Evolutionary conservation across 2,329 filamentous ascomycete genomes (phyloP), one percentile per base, ranked within the genome.

Genomic region (Cladosporium velox): DNA sequence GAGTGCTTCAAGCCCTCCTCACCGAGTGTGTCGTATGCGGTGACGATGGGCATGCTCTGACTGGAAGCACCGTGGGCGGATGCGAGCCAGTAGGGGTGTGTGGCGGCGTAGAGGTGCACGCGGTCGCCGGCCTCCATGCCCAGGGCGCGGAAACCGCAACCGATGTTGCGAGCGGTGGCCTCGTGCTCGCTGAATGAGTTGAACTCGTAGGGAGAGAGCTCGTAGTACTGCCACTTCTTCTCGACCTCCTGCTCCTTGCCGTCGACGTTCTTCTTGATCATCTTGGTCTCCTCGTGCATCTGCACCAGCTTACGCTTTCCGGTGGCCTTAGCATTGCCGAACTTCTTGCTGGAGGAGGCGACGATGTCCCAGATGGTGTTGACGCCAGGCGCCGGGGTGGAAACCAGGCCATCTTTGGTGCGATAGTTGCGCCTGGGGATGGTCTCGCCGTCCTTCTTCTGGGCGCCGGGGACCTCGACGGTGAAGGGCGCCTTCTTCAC

Each of bases 21-120:
- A 64, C 93, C 93, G 54, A 97, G 89, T 34, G 93, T 96, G 78
- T 97, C 93, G 79, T 97, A 97, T 60, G 93, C 93, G 55, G 94
- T 98, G 60, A 97, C 94, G 71, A 97, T 93, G 67, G 91, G 88
- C 77, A 97, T 88, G 54, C 91, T 93, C 79, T 98, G 94, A 18
- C 93, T 93, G 24, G 88, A 80, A 65, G 87, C 90, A 83, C 82
- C 77, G 55, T 78, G 76, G 30, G 93, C 91, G 73, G 91, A 87
- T 64, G 89, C 87, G 70, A 97, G 85, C 94, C 94, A 98, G 80
- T 92, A 87, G 61, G 88, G 85, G 77, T 88, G 91, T 3, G 92
- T 96, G n/a, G 90, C 87, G 58, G 90, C 93, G 76, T 93, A 96
- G 65, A 96, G 84, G 77, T 96, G 92, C 71, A 96, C 77, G 73